Percentiles rank a stretch among this genome's conserved stretches.
phyloP scores from a whole-genome alignment of 2,329 filamentous ascomycete species.

The Venturia nashicola region DNA sequence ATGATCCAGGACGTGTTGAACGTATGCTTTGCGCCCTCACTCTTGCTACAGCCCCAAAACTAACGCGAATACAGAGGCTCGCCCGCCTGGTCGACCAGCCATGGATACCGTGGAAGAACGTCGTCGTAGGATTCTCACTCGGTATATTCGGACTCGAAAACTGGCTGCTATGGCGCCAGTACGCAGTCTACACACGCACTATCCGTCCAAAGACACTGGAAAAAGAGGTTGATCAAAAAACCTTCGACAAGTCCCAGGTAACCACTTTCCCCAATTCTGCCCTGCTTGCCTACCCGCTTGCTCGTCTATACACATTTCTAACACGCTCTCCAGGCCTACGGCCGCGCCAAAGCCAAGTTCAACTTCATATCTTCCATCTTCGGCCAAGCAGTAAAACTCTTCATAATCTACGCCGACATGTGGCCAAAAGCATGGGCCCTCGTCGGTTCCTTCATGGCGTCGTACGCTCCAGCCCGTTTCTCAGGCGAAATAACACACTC shows the following conservation, averaged over 20 bases:
- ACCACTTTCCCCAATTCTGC: constrained; percentile 9
- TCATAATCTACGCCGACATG: constrained; percentile 80
- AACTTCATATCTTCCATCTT: constrained; percentile 70
- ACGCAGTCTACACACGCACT: constrained; percentile 68
- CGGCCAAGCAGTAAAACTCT: constrained; percentile 76
- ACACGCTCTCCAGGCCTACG: constrained; percentile 53
- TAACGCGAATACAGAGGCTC: constrained; percentile 40
- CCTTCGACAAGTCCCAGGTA: constrained; percentile 86
- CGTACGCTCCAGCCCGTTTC: constrained; percentile 65
- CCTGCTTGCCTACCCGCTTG: not conserved
- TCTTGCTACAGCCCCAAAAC: not conserved
- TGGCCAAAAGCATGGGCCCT: constrained; percentile 83
- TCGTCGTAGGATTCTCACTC: constrained; percentile 88
- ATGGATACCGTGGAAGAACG: constrained; percentile 91
- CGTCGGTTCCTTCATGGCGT: constrained; percentile 55
- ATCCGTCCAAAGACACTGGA: constrained; percentile 76
- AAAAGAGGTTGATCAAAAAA: constrained; percentile 77
- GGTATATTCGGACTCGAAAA: constrained; percentile 86
- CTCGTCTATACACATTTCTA: not conserved
- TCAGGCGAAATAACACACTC: constrained; percentile 89
- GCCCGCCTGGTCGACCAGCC: constrained; percentile 81
- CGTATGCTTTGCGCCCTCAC: not conserved
- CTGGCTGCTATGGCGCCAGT: constrained; percentile 81
- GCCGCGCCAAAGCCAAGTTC: constrained; percentile 89
- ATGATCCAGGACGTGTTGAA: constrained; percentile 10